Conservation (phyloP, 176 grass and related monocot species). For the Chloris gayana region DNA sequence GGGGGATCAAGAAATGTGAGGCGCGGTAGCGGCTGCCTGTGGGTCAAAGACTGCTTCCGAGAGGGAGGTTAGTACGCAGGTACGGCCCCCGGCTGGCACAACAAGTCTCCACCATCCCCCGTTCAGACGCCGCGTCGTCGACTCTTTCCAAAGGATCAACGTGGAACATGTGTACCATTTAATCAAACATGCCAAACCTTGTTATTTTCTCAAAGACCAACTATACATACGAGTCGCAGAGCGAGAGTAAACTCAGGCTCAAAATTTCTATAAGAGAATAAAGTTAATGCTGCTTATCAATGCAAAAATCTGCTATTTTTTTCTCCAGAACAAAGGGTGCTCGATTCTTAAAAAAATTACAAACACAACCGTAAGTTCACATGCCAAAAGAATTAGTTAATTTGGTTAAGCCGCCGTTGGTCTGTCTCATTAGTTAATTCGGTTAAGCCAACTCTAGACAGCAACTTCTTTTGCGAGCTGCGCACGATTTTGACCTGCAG, state of each 20-base stretch:
- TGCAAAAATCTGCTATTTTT: too few relatives aligned
- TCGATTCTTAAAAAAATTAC: neutral
- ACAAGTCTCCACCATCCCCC: neutral
- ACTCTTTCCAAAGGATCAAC: neutral
- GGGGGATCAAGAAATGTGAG: constrained; percentile 1
- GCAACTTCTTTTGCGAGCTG: neutral
- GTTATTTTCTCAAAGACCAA: too few relatives aligned
- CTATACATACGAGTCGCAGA: too few relatives aligned
- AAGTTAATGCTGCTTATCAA: too few relatives aligned
- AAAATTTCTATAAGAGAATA: too few relatives aligned
- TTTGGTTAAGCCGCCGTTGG: neutral
- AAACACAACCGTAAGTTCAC: neutral
- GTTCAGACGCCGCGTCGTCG: neutral
- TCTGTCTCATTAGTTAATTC: neutral
- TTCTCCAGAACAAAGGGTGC: too few relatives aligned
- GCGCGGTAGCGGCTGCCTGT: neutral
- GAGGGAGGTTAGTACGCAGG: too few relatives aligned
- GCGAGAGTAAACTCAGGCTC: too few relatives aligned
- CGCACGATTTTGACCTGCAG: neutral
- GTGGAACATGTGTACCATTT: neutral
- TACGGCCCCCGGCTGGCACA: neutral
- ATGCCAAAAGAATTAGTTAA: neutral
- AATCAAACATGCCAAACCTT: too few relatives aligned
- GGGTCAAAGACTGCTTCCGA: neutral
- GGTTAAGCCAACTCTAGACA: too few relatives aligned